Evolutionary conservation across 257 asterid species (phyloP).

Genomic region (Catharanthus roseus): DNA sequence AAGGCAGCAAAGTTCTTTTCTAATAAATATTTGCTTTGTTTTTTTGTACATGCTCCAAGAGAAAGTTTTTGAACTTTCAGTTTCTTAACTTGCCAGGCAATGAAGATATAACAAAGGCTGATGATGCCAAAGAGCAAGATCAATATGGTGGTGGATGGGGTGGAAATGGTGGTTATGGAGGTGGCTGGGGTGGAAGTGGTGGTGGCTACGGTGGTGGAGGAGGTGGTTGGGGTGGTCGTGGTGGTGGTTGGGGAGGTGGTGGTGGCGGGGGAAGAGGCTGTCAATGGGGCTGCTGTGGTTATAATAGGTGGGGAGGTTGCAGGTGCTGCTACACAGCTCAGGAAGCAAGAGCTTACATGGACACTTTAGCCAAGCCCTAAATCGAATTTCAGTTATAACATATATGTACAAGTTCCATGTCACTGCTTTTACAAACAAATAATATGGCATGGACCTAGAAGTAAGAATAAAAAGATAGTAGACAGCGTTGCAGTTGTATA

Average conservation of each 20-base stretch:
- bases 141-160: slow-evolving; percentile 5
- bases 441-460: slow-evolving; percentile 5
- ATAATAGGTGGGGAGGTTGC: slow-evolving; percentile 5
- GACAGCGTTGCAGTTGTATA: neutral
- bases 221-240: neutral
- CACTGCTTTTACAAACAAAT: neutral
- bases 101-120: neutral
- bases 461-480: neutral
- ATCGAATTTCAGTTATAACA: neutral
- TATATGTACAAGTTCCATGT: neutral
- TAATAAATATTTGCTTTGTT: neutral
- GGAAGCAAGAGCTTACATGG: slow-evolving; percentile 10
- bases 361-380: slow-evolving; percentile 12
- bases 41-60: neutral
- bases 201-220: neutral
- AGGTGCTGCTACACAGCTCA: slow-evolving; percentile 16
- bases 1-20: neutral
- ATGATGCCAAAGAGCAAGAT: neutral
- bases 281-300: slow-evolving; percentile 15
- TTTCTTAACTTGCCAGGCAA: slow-evolving; percentile 2
- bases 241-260: neutral
- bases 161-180: neutral
- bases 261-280: neutral
- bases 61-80: neutral
- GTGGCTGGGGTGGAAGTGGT: slow-evolving; percentile 7